Conservation (phyloP, 73 alveolate genomes). For the Paramecium tetraurelia region DNA sequence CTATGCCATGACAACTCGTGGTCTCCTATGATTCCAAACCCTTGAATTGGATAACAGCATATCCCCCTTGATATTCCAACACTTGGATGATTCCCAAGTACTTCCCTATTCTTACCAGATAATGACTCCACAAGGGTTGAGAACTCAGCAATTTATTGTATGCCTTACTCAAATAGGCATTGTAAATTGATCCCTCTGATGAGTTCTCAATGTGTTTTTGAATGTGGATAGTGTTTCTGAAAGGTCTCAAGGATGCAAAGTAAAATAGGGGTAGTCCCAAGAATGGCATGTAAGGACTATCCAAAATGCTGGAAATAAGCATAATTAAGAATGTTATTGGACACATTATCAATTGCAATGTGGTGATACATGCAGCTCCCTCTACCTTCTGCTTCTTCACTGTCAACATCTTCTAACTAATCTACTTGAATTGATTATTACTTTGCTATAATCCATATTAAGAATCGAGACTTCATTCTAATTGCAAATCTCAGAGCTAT, state of each 20-base stretch:
- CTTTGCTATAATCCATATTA: conserved; percentile 17
- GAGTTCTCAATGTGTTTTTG: neutral
- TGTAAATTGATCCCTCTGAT: conserved; percentile 27
- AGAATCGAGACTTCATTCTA: neutral
- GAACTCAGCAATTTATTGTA: neutral
- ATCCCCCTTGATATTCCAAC: conserved; percentile 40
- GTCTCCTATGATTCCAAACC: conserved; percentile 64
- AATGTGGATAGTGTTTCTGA: conserved; percentile 18
- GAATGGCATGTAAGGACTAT: conserved; percentile 55
- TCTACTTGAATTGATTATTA: neutral
- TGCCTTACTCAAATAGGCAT: neutral
- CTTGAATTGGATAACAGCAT: conserved; percentile 53
- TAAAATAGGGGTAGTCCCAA: conserved; percentile 48
- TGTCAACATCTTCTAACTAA: neutral
- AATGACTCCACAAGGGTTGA: conserved; percentile 6
- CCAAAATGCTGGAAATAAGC: conserved; percentile 2
- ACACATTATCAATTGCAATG: neutral
- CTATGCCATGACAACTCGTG: conserved; percentile 59
- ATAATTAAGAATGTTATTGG: neutral
- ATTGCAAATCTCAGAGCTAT: neutral
- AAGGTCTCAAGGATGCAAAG: conserved; percentile 45
- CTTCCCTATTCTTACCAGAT: conserved; percentile 52
- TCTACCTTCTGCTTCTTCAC: conserved; percentile 10
- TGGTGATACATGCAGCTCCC: neutral
- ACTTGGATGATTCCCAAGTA: conserved; percentile 48